A percentile compares a stretch with the other conserved stretches of the same genome.
Evolutionary conservation across 768 basidiomycete species (phyloP).

Genomic region (Leccinum sublutescens): DNA sequence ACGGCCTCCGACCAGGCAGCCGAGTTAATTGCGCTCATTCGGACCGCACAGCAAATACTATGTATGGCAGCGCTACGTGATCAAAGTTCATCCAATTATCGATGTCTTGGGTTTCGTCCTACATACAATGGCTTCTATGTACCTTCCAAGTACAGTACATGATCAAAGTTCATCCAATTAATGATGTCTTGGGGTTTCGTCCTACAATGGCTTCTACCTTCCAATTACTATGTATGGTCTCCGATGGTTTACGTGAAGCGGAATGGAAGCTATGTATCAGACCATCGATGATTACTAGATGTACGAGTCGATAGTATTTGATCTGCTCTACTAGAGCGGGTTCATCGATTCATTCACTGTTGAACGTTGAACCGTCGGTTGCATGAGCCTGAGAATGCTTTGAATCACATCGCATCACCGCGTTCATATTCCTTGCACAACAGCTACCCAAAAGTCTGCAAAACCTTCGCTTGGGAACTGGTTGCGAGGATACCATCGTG

Average conservation of each 20-base stretch:
- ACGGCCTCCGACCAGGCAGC: conserved; percentile 1
- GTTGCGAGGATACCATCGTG: background rate
- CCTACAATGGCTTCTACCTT: background rate
- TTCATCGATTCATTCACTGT: background rate
- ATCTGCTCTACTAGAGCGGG: background rate
- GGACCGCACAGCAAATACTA: background rate
- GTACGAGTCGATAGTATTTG: background rate
- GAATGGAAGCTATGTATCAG: background rate
- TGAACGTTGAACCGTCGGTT: too few relatives aligned
- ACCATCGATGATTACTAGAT: background rate
- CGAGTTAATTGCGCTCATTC: background rate
- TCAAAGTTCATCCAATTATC: background rate
- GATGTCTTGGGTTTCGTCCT: background rate
- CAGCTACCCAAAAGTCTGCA: background rate
- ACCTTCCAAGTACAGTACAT: background rate
- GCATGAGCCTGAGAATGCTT: background rate
- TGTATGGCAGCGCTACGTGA: background rate
- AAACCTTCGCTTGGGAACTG: background rate
- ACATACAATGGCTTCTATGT: background rate
- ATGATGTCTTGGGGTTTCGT: background rate
- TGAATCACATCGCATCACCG: too few relatives aligned
- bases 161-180: background rate
- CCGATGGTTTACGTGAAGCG: background rate
- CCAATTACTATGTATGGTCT: background rate
- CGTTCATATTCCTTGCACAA: background rate